Conservation (phyloP, 176 grass and related monocot genomes). For the Lolium rigidum region DNA sequence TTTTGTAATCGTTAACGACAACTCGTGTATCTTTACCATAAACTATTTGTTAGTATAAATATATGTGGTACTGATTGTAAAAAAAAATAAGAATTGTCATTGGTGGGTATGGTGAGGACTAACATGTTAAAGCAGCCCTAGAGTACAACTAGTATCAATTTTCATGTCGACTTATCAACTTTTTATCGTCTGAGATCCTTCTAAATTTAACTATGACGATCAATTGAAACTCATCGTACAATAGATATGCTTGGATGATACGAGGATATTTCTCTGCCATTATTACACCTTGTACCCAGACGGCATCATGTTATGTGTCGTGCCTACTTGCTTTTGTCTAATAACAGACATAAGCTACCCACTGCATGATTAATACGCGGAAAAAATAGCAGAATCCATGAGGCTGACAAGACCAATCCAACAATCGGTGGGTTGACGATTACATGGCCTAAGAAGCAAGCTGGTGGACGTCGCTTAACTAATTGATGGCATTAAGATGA, state of each 20-base stretch:
- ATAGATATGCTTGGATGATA: neutral
- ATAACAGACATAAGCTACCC: constrained; percentile 13
- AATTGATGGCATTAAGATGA: neutral
- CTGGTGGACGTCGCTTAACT: neutral
- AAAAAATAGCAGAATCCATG: neutral
- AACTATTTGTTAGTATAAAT: no score
- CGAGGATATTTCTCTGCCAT: neutral
- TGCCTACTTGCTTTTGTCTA: neutral
- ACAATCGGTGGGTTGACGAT: neutral
- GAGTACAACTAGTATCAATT: no score
- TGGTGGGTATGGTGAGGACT: no score
- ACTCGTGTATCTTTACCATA: no score
- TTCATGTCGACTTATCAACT: no score
- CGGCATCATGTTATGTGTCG: neutral
- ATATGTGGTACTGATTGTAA: no score
- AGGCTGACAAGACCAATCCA: neutral
- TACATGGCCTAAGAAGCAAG: neutral
- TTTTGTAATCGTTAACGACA: no score
- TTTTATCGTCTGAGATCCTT: no score
- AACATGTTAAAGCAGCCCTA: no score
- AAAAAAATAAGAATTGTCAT: no score
- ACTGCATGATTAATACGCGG: constrained; percentile 23
- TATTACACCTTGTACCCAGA: constrained; percentile 22
- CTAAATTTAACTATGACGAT: no score
- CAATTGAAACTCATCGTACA: no score